phyloP scores from a whole-genome alignment of 2,329 filamentous ascomycete genomes.

The Diplodia seriata region DNA sequence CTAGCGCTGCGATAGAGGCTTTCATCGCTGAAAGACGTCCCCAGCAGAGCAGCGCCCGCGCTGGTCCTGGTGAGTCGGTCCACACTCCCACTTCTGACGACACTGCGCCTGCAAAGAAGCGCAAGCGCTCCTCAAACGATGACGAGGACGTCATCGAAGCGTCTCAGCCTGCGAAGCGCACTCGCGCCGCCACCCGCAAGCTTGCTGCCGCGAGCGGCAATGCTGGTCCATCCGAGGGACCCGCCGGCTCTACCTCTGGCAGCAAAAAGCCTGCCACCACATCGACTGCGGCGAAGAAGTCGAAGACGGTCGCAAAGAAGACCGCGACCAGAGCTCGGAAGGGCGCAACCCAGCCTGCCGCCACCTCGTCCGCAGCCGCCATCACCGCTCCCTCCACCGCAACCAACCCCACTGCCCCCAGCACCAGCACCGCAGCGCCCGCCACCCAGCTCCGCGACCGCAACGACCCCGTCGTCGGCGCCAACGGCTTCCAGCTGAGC shows the following conservation, averaged over 20 bases:
- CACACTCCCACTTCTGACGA: too few relatives aligned
- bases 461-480: background rate
- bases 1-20: too few relatives aligned
- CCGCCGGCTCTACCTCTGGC: too few relatives aligned
- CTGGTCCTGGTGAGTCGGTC: background rate
- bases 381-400: background rate
- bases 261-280: too few relatives aligned
- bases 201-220: background rate
- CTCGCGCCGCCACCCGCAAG: background rate
- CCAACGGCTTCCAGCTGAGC: background rate
- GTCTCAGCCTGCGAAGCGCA: background rate
- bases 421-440: background rate
- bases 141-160: accelerated
- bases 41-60: background rate
- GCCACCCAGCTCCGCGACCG: background rate
- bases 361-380: background rate
- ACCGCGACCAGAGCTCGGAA: background rate
- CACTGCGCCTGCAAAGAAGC: background rate
- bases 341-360: background rate
- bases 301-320: background rate
- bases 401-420: background rate
- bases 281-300: background rate
- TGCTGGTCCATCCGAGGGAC: background rate
- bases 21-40: background rate
- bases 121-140: background rate